Conservation (phyloP, 345 rosid species). For the Psidium guajava region DNA sequence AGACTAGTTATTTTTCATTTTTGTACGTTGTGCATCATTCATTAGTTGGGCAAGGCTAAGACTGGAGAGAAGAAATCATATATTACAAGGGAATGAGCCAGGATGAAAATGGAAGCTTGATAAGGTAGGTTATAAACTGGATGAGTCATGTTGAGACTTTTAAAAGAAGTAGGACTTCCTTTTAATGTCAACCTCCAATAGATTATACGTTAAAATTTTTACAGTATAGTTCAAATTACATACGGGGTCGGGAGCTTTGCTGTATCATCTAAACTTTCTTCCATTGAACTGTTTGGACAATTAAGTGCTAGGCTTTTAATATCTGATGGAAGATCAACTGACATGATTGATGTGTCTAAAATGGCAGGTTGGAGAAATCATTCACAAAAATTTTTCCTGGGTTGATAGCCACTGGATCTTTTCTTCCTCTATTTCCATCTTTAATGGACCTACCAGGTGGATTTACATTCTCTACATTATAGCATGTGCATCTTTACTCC, state of each 20-base stretch:
- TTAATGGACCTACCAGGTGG: constrained; percentile 84
- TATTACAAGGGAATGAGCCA: neutral
- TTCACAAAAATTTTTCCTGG: constrained; percentile 70
- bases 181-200: neutral
- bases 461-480: constrained; percentile 3
- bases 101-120: neutral
- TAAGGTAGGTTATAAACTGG: neutral
- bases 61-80: neutral
- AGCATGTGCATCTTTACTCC: neutral
- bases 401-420: constrained; percentile 76
- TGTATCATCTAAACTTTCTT: neutral
- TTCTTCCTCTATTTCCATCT: constrained; percentile 88
- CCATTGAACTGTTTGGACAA: neutral
- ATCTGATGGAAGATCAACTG: neutral
- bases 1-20: neutral
- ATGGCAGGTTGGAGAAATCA: constrained; percentile 64
- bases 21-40: neutral
- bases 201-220: neutral
- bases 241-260: neutral
- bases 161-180: neutral
- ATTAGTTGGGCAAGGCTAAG: neutral
- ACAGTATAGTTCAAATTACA: neutral
- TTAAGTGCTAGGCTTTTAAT: neutral
- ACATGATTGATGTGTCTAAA: neutral
- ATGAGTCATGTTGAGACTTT: neutral